Evolutionary conservation across 2,329 filamentous ascomycete species (phyloP).

Genomic region (Penicillium sp.): DNA sequence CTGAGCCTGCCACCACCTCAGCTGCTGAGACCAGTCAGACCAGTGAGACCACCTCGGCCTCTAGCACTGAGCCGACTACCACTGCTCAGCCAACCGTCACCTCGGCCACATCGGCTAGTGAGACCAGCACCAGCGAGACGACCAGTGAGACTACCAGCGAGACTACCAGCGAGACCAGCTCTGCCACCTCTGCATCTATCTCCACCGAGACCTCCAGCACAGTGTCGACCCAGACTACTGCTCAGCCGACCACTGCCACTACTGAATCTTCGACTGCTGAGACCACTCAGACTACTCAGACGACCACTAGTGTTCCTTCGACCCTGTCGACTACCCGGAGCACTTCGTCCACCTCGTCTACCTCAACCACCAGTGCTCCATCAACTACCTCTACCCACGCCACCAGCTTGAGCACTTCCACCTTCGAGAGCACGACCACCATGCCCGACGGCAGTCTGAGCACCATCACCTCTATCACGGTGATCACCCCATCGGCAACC

Average conservation of each 20-base stretch:
- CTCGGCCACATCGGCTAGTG: constrained; percentile 10
- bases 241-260: constrained; percentile 29
- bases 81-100: constrained; percentile 19
- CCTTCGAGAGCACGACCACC: constrained; percentile 44
- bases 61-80: constrained; percentile 10
- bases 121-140: not conserved
- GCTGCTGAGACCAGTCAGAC: constrained; percentile 15
- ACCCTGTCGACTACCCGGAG: constrained; percentile 21
- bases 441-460: constrained; percentile 42
- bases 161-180: not conserved
- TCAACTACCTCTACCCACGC: constrained; percentile 25
- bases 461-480: constrained; percentile 48
- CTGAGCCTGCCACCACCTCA: constrained; percentile 15
- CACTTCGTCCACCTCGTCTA: constrained; percentile 10
- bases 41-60: constrained; percentile 13
- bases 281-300: constrained; percentile 9
- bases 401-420: constrained; percentile 39
- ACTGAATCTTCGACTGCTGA: constrained; percentile 2
- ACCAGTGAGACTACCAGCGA: not conserved
- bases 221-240: constrained; percentile 18
- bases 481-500: constrained; percentile 40
- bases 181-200: constrained; percentile 2
- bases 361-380: constrained; percentile 6
- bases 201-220: not conserved
- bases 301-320: constrained; percentile 18